Conservation (phyloP, 2,329 filamentous ascomycete species). For the Rosellinia necatrix region DNA sequence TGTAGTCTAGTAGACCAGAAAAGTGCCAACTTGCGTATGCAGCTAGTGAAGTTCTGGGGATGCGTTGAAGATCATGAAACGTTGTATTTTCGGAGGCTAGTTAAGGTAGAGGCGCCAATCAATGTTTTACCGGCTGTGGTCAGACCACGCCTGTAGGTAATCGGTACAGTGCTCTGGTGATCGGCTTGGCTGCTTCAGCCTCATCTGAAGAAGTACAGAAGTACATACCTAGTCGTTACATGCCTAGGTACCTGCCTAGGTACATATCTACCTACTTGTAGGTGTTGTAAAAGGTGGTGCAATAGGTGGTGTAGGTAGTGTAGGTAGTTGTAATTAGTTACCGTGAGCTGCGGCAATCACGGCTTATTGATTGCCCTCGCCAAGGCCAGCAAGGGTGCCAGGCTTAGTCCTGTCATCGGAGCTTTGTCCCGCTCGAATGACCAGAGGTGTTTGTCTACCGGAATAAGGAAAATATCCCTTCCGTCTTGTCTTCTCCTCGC, state of each 20-base stretch:
- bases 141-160: too few relatives aligned
- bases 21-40: too few relatives aligned
- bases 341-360: conserved; percentile 13
- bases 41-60: conserved; percentile 13
- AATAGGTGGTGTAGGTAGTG: too few relatives aligned
- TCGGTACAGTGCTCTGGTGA: too few relatives aligned
- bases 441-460: too few relatives aligned
- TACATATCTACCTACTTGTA: background rate
- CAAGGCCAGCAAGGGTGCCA: background rate
- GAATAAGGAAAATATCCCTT: too few relatives aligned
- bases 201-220: too few relatives aligned
- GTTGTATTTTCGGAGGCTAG: conserved; percentile 24
- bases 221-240: background rate
- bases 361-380: conserved; percentile 7
- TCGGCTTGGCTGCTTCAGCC: too few relatives aligned
- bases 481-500: too few relatives aligned
- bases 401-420: background rate
- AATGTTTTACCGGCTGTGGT: background rate
- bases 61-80: conserved; percentile 27
- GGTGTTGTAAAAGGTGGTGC: too few relatives aligned
- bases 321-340: too few relatives aligned
- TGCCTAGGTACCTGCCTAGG: background rate
- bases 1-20: too few relatives aligned
- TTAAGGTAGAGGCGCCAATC: background rate
- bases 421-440: conserved; percentile 2